Evolutionary conservation across 345 rosid species (phyloP).

Genomic region (Sonneratia caseolaris): DNA sequence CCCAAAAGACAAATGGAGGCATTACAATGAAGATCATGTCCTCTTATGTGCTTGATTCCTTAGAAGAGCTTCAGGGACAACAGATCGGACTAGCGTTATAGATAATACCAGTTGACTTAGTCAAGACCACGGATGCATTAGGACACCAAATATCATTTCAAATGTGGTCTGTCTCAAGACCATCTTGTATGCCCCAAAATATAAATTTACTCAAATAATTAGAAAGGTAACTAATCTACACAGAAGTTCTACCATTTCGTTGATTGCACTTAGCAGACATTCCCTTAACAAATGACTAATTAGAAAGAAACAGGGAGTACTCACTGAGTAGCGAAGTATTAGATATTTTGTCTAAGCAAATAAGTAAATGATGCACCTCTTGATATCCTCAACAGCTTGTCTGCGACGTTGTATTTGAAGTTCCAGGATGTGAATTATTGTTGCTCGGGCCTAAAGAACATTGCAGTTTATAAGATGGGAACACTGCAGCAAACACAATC

Average conservation of each 20-base stretch:
- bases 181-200: not conserved
- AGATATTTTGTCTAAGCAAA: not conserved
- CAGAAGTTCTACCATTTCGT: not conserved
- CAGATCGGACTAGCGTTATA: not conserved
- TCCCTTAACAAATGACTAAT: not conserved
- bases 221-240: not conserved
- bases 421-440: constrained; percentile 79
- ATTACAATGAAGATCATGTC: too few relatives aligned
- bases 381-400: constrained; percentile 90
- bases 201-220: not conserved
- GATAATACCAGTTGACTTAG: not conserved
- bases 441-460: constrained; percentile 69
- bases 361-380: constrained; percentile 38
- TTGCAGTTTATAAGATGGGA: not conserved
- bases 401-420: constrained; percentile 77
- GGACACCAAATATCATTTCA: not conserved
- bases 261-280: not conserved
- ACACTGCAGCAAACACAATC: not conserved
- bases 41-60: not conserved
- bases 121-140: not conserved
- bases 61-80: not conserved
- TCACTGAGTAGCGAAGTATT: not conserved
- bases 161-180: not conserved
- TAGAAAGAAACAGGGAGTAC: not conserved
- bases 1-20: not conserved